Evolutionary conservation across 1,139 yeast species (phyloP).

Genomic region (Yamadazyma triangularis): DNA sequence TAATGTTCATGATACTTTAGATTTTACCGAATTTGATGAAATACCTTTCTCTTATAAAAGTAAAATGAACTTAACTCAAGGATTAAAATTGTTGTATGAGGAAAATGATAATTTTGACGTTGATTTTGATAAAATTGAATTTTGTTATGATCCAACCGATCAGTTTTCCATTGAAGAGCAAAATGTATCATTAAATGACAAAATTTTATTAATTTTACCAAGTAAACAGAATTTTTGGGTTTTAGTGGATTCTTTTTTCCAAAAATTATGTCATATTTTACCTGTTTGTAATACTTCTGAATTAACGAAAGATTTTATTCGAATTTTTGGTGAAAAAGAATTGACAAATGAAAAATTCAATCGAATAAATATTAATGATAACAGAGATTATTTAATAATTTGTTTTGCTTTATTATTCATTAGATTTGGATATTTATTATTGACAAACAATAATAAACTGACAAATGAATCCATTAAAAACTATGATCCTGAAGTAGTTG

Average conservation of each 20-base stretch:
- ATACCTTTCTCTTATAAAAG: conserved; percentile 2
- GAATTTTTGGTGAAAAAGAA: conserved; percentile 24
- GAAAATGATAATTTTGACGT: conserved; percentile 1
- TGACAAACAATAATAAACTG: conserved; percentile 14
- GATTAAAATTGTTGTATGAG: neutral
- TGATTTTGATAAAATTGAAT: neutral
- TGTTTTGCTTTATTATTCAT: conserved; percentile 18
- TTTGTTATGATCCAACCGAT: neutral
- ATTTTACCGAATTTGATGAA: conserved; percentile 1
- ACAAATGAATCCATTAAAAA: conserved; percentile 5
- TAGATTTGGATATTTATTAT: conserved; percentile 18
- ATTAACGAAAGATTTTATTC: conserved; percentile 16
- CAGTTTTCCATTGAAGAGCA: conserved; percentile 3
- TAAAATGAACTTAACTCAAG: neutral
- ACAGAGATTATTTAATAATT: conserved; percentile 19
- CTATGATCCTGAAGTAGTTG: neutral
- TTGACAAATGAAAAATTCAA: conserved; percentile 12
- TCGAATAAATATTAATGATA: conserved; percentile 13
- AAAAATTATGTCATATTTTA: conserved; percentile 21
- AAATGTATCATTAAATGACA: conserved; percentile 18
- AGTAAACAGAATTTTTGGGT: conserved; percentile 23
- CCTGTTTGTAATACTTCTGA: conserved; percentile 29
- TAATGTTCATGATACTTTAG: neutral
- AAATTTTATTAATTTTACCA: conserved; percentile 28
- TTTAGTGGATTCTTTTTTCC: conserved; percentile 23